phyloP scores from a whole-genome alignment of 139 green algal genomes.

The Picochlorum costavermella region DNA sequence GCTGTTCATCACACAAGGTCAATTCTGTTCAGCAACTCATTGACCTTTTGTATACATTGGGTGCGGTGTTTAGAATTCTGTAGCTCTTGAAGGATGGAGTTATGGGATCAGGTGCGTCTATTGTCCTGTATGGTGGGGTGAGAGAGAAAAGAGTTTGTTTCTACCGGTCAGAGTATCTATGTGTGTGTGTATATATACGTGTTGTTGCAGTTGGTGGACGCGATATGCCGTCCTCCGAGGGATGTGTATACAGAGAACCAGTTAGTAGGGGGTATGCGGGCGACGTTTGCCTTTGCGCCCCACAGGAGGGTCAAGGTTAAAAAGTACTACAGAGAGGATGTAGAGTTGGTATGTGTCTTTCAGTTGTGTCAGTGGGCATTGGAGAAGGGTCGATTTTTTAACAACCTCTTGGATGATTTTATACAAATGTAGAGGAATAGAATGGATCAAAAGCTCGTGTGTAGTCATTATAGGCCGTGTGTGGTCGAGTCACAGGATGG shows the following conservation, averaged over 20 bases:
- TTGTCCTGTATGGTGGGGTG: neutral
- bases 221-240: constrained; percentile 71
- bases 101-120: constrained; percentile 1
- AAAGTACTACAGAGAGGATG: constrained; percentile 32
- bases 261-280: constrained; percentile 41
- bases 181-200: neutral
- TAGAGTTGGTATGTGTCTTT: neutral
- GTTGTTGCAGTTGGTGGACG: constrained; percentile 38
- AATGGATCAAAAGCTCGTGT: constrained; percentile 52
- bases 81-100: neutral
- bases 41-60: too few relatives aligned
- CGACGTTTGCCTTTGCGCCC: constrained; percentile 34
- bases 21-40: too few relatives aligned
- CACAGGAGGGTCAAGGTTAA: constrained; percentile 4
- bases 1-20: too few relatives aligned
- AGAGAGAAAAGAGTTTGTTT: neutral
- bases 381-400: neutral
- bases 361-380: neutral
- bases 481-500: constrained; percentile 30
- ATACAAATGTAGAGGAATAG: constrained; percentile 51
- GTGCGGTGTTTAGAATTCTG: neutral
- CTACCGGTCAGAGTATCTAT: neutral
- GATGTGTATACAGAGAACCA: constrained; percentile 49
- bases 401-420: neutral
- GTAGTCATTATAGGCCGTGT: constrained; percentile 58